Conservation (phyloP, 208 protist species). For the Zelonia costaricensis region DNA sequence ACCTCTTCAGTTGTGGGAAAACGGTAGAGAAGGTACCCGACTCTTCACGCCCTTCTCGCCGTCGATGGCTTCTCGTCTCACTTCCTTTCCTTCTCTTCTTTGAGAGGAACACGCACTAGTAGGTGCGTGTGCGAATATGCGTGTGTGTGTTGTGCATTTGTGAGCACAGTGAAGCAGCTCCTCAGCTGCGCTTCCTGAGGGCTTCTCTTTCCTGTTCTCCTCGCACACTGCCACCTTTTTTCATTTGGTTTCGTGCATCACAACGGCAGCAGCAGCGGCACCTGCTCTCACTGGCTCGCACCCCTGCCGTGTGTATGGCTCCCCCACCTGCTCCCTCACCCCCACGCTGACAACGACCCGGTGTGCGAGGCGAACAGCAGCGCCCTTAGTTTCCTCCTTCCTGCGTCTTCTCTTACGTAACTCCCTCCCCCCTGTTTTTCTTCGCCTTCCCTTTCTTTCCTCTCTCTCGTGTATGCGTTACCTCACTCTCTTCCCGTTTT, state of each 20-base stretch:
- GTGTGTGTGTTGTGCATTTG: not conserved
- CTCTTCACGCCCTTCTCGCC: no score
- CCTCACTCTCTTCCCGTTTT: constrained; percentile 3
- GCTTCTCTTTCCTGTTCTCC: not conserved
- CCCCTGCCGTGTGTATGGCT: no score
- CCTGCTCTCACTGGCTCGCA: no score
- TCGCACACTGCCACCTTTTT: not conserved
- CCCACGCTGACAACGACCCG: no score
- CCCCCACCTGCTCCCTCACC: no score
- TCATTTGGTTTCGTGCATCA: not conserved
- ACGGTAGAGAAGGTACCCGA: no score
- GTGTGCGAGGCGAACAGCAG: not conserved
- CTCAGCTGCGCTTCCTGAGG: not conserved
- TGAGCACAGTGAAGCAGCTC: no score
- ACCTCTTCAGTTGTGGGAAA: no score
- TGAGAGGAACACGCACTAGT: not conserved
- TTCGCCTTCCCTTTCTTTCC: not conserved
- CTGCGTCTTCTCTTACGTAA: not conserved
- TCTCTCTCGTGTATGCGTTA: not conserved
- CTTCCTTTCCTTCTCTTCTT: not conserved
- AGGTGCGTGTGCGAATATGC: not conserved
- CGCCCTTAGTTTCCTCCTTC: not conserved
- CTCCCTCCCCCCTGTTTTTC: constrained; percentile 10
- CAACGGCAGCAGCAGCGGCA: no score
- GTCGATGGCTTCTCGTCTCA: not conserved